Evolutionary conservation across 768 basidiomycete genomes (phyloP), one percentile per base, ranked within the genome.

Genomic region (Agaricus subrufescens): DNA sequence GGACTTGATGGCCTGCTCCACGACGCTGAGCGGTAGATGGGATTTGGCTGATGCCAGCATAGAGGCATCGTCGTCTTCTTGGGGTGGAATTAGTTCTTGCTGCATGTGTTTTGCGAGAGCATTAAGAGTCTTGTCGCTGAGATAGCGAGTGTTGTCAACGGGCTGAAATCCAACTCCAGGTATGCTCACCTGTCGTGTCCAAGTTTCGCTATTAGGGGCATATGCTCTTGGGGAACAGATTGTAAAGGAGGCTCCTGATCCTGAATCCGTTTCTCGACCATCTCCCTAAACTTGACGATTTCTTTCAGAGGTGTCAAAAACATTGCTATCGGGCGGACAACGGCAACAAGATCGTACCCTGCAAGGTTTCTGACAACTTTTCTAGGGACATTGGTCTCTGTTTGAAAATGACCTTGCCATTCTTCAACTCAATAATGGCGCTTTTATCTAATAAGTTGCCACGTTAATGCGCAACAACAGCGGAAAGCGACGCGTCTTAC

Each of bases 321-420:
- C 59, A 64, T 44, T 51, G 57, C 34, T 26, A 43, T 51, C 34
- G 46, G 19, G 6, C 40, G 38, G 26, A 23, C 8, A 14, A 7
- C n/a, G 30, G 9, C 31, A 23, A 54, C 27, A 48, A 19, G 55
- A 51, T 34, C 77, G 47, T 57, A 87, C 91, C 90, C 78, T 88
- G 86, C 63, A 93, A 77, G 14, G 90, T 91, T 66, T 91, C 89
- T 5, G 87, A 87, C 62, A 84, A 76, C 67, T 90, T 91, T 71
- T 91, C 88, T 48, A 89, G 81, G 0, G 86, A 82, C 34, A 85
- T 63, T 14, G 78, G 71, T 69, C 89, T 92, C 75, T 93, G 91
- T 68, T 80, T 88, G 65, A 91, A 84, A 10, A 82, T 60, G 3
- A 88, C 79, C 67, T 85, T 93, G 23, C 88, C 89, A 66, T 87